A percentile compares a stretch with the other conserved stretches of the same genome.
These are phyloP conservation scores for Dactylonectria estremocensis DNA, from an alignment of 2,329 filamentous ascomycete genomes.

Conservation along the genomic window DNA sequence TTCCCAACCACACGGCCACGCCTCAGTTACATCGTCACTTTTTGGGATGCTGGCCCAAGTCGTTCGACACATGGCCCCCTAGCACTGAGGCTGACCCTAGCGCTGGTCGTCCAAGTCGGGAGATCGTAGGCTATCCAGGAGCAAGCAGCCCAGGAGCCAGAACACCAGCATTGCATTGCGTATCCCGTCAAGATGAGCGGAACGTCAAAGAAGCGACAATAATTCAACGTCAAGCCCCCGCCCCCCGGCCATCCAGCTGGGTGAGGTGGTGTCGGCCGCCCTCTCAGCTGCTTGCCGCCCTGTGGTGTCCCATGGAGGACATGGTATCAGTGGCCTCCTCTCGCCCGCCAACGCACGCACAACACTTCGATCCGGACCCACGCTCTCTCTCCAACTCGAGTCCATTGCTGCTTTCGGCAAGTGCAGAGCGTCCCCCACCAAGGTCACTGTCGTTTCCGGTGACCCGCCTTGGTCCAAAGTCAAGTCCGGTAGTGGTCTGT, in stretches of 20 bases:
- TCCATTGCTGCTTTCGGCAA: conserved; percentile 40
- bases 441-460: conserved; percentile 43
- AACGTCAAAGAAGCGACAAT: conserved; percentile 14
- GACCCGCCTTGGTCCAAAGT: conserved; percentile 42
- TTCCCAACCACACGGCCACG: conserved; percentile 8
- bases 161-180: conserved; percentile 10
- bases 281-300: conserved; percentile 16
- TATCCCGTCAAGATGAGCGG: conserved; percentile 2
- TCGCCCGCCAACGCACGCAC: conserved; percentile 12
- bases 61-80: conserved; percentile 28
- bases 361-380: conserved; percentile 34
- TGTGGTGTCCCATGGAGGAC: conserved; percentile 27
- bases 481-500: conserved; percentile 31
- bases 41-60: conserved; percentile 21
- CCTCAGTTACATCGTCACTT: conserved; percentile 18
- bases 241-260: conserved; percentile 15
- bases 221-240: conserved; percentile 16
- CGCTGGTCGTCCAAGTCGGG: not conserved
- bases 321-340: conserved; percentile 22
- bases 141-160: conserved; percentile 1
- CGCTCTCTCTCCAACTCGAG: conserved; percentile 29
- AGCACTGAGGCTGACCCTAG: not conserved
- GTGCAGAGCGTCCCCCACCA: conserved; percentile 33
- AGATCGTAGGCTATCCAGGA: not conserved
- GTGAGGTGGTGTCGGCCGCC: conserved; percentile 15